Base-by-base conservation (phyloP, 192 early-diverging fungal species). In the Coemansia nantahalensis region DNA sequence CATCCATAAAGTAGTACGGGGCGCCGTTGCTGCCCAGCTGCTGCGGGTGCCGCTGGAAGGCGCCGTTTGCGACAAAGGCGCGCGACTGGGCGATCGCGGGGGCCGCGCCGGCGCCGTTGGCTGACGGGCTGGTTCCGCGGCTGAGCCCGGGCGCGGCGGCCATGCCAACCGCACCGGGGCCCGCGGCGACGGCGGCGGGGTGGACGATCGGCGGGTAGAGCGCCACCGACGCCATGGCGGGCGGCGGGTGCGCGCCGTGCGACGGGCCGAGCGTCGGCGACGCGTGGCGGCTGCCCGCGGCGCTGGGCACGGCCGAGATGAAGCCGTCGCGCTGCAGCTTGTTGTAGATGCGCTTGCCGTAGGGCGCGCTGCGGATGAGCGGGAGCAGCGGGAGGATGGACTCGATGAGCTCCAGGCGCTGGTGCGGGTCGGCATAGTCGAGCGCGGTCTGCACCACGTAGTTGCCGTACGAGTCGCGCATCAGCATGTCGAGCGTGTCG, bases 391-490 rank as follows among this genome's bases (percentile, higher is more conserved):
- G 90, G 4, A 83, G 62, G 57, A 94, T 90, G 42, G 84, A 82
- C 17, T 94, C 91, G 15, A 92, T 81, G 14, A 94, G 63, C 79
- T 84, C 78, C 2, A 54, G 50, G 11, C 86, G 81, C 74, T 90
- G 90, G 23, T 81, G 65, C 22, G 77, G 80, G 31, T 90, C 86
- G 6, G 89, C 85, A 63, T 79, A 89, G 48, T 93, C 91, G 28
- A 93, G 68, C 28, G 90, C 87, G 5, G 90, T 94, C 66, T 94
- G 92, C 10, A 94, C 86, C 4, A 94, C 92, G 62, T 92, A 94
- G 64, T 94, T 94, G 39, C 87, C 92, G 58, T 85, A 94, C 15
- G 87, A 90, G 56, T 94, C 92, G 16, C 87, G 80, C 46, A 94
- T 71, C 15, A 94, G 77, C 55, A 84, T 85, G 30, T 94, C 90